Conservation (phyloP, 768 basidiomycete genomes). For the Pisolithus marmoratus region DNA sequence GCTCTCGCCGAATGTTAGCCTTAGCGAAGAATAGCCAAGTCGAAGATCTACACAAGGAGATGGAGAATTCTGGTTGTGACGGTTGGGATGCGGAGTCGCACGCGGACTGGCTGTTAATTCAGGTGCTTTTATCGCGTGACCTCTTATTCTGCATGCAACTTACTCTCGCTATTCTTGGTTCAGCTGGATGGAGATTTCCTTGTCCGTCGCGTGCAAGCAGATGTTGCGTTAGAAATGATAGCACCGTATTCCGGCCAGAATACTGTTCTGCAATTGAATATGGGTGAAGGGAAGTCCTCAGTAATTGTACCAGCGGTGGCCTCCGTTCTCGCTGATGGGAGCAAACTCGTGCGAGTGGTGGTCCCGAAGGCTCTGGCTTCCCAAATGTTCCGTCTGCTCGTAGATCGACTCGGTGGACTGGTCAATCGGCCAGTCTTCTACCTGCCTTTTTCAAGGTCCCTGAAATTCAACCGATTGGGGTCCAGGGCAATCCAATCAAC, state of each 20-base stretch:
- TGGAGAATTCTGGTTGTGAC: conserved; percentile 12
- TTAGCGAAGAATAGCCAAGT: conserved; percentile 5
- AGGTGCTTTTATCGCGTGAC: conserved; percentile 3
- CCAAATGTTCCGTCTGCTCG: conserved; percentile 31
- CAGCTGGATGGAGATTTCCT: conserved; percentile 23
- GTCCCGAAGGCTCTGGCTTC: conserved; percentile 26
- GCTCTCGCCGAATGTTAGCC: conserved; percentile 27
- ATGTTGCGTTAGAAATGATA: conserved; percentile 30
- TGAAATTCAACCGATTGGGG: conserved; percentile 16
- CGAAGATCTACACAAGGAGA: conserved; percentile 13
- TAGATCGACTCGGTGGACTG: conserved; percentile 26
- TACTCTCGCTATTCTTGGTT: conserved; percentile 12
- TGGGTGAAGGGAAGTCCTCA: conserved; percentile 50
- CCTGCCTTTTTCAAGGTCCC: conserved; percentile 27
- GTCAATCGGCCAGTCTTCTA: conserved; percentile 28
- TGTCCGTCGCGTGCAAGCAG: conserved; percentile 23
- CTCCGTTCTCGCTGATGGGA: conserved; percentile 21
- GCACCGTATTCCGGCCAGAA: conserved; percentile 24
- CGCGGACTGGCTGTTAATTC: conserved; percentile 17
- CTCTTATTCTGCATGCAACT: background rate
- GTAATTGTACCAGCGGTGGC: conserved; percentile 32
- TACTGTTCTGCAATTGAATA: conserved; percentile 43
- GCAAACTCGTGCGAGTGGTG: conserved; percentile 26
- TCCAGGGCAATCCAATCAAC: conserved; percentile 2
- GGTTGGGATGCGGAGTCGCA: conserved; percentile 11